Evolutionary conservation across 495 filamentous ascomycete species (phyloP).

Genomic region (Tuber aestivum): DNA sequence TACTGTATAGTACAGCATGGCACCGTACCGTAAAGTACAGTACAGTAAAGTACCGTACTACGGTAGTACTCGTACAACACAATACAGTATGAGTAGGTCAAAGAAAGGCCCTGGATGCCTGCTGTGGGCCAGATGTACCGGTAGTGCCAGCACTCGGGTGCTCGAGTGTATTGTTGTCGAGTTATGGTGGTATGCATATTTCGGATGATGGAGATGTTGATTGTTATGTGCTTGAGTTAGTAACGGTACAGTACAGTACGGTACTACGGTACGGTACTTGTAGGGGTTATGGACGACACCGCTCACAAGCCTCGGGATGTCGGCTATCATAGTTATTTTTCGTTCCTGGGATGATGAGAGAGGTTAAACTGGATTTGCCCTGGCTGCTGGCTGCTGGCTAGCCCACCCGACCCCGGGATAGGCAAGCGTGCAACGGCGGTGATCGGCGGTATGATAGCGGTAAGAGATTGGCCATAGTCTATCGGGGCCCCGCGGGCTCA

Average conservation of each 20-base stretch:
- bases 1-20: too few relatives aligned
- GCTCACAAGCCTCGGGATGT: neutral
- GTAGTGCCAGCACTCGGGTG: neutral
- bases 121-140: neutral
- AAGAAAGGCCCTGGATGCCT: neutral
- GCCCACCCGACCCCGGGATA: neutral
- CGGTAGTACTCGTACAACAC: too few relatives aligned
- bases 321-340: neutral
- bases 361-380: neutral
- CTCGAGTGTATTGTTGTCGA: neutral
- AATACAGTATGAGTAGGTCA: too few relatives aligned
- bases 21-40: too few relatives aligned
- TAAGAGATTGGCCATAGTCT: neutral
- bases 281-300: too few relatives aligned
- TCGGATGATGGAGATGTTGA: neutral
- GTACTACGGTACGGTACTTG: too few relatives aligned
- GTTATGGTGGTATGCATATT: neutral
- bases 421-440: neutral
- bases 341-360: neutral
- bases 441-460: neutral
- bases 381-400: neutral
- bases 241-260: too few relatives aligned
- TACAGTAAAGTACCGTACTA: too few relatives aligned
- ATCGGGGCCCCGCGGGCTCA: neutral
- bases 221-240: neutral